These are phyloP conservation scores for Plasmodium malariae DNA, from an alignment of 169 alveolate species.

Conservation along the genomic window DNA sequence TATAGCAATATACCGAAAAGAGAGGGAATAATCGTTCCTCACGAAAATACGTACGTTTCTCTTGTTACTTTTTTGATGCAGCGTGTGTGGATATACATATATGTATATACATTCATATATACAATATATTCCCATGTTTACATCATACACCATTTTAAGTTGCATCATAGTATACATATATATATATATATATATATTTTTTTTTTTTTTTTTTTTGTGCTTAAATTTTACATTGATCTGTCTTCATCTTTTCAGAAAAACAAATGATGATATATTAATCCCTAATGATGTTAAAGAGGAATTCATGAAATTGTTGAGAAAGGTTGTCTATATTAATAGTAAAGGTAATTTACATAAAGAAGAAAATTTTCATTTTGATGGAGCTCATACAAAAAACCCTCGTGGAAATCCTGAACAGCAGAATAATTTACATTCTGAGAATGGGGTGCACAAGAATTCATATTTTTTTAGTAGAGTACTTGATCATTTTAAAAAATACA, in stretches of 20 bases:
- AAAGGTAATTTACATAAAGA: constrained; percentile 6
- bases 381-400: constrained; percentile 1
- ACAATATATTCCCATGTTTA: too few relatives aligned
- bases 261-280: constrained; percentile 50
- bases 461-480: constrained; percentile 23
- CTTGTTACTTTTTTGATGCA: neutral
- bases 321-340: constrained; percentile 36
- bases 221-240: neutral
- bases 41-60: constrained; percentile 15
- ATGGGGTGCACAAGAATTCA: constrained; percentile 23
- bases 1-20: neutral
- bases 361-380: constrained; percentile 10
- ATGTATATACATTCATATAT: neutral
- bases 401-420: constrained; percentile 17
- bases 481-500: constrained; percentile 32
- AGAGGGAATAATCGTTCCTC: constrained; percentile 3
- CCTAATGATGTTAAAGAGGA: constrained; percentile 66
- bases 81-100: neutral
- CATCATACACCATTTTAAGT: too few relatives aligned
- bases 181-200: neutral
- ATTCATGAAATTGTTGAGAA: constrained; percentile 42
- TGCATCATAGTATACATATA: neutral
- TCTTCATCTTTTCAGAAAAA: constrained; percentile 20
- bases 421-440: neutral
- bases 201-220: neutral